Conservation (phyloP, 2,329 filamentous ascomycete species). For the Cordyceps tenuipes region DNA sequence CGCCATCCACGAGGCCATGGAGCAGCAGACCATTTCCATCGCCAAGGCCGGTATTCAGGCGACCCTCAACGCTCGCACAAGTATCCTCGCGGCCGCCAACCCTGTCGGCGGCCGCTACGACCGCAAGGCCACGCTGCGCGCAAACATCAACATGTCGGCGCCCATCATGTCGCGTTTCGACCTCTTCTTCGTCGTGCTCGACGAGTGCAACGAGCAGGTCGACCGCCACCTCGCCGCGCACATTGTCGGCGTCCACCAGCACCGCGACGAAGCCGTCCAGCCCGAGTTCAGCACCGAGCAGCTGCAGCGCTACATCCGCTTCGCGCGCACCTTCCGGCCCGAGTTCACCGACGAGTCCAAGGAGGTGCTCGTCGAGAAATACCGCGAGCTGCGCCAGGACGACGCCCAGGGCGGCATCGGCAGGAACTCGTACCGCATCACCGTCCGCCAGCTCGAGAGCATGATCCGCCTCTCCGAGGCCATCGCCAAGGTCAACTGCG, state of each 20-base stretch:
- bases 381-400: slow-evolving; percentile 89
- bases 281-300: slow-evolving; percentile 96
- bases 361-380: slow-evolving; percentile 76
- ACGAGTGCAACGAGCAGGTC: slow-evolving; percentile 88
- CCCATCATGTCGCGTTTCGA: slow-evolving; percentile 99
- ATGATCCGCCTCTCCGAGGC: slow-evolving; percentile 94
- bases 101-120: slow-evolving; percentile 96
- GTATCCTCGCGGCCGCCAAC: slow-evolving; percentile 92
- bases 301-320: slow-evolving; percentile 92
- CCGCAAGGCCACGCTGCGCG: slow-evolving; percentile 83
- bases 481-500: slow-evolving; percentile 97
- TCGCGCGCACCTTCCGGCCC: slow-evolving; percentile 88
- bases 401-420: slow-evolving; percentile 92
- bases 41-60: slow-evolving; percentile 98
- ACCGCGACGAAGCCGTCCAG: slow-evolving; percentile 82
- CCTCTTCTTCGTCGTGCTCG: slow-evolving; percentile 94
- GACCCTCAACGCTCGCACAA: slow-evolving; percentile 90
- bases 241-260: slow-evolving; percentile 88
- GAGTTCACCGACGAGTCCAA: slow-evolving; percentile 86
- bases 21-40: slow-evolving; percentile 98
- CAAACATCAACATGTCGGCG: slow-evolving; percentile 97
- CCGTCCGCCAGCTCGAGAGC: slow-evolving; percentile 88
- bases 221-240: slow-evolving; percentile 89
- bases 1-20: slow-evolving; percentile 99
- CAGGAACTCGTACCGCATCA: slow-evolving; percentile 94